phyloP scores from a whole-genome alignment of 108 stramenopile species.

The Fragilaria radians region DNA sequence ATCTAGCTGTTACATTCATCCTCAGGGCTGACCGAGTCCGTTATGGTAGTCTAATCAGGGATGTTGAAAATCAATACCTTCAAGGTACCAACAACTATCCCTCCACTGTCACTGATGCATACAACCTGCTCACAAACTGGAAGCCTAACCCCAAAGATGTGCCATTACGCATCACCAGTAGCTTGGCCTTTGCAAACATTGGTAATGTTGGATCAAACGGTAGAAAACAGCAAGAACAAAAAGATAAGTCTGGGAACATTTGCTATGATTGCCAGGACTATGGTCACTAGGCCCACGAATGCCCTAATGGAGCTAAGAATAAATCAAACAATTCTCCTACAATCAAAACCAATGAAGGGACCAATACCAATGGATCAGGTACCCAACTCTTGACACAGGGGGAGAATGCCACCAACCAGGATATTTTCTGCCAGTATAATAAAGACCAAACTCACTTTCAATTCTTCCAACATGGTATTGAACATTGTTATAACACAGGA shows the following conservation, averaged over 20 bases:
- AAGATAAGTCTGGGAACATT: not conserved
- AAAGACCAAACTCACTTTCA: too few species aligned
- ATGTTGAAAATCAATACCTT: slow-evolving; percentile 3
- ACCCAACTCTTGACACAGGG: too few species aligned
- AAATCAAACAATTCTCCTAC: too few species aligned
- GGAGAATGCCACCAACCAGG: too few species aligned
- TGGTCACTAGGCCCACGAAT: slow-evolving; percentile 4
- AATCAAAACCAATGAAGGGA: too few species aligned
- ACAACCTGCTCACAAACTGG: slow-evolving; percentile 8
- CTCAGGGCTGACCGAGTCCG: not conserved
- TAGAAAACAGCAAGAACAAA: too few species aligned
- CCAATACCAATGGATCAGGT: too few species aligned
- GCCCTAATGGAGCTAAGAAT: not conserved
- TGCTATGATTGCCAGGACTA: not conserved
- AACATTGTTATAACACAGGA: too few species aligned
- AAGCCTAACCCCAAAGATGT: not conserved
- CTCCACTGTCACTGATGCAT: slow-evolving; percentile 11
- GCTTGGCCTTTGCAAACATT: not conserved
- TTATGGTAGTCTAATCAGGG: not conserved
- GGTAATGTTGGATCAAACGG: not conserved
- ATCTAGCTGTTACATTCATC: not conserved
- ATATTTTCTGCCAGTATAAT: too few species aligned
- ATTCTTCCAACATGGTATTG: too few species aligned
- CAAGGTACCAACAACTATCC: slow-evolving; percentile 3
- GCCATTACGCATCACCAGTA: not conserved